Evolutionary conservation across 805 yeast genomes (phyloP), one percentile per base, ranked within the genome.

Genomic region (Ogataea glucozyma): DNA sequence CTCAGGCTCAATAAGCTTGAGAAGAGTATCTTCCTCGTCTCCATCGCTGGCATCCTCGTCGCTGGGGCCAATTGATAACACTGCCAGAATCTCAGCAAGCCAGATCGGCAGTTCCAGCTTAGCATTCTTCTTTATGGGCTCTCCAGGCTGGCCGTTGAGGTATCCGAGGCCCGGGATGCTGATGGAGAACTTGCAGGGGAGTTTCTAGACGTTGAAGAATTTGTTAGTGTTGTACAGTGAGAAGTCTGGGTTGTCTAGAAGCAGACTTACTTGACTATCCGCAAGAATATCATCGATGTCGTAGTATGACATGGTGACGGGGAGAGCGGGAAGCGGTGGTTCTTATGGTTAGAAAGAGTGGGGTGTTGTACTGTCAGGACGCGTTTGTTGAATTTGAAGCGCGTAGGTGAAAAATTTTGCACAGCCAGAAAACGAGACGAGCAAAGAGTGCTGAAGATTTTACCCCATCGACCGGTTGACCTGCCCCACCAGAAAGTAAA

Each of bases 161-260:
- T 83, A 88, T 2, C 97, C 97, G n/a, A 91, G 67, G 0, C 93
- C 91, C 0, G 95, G 95, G 6, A 88, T 83, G 0, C 83, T 75
- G 34, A 82, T 75, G 50, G 84, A 82, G 67, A 90, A 88, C 40
- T 76, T 78, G 56, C 91, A 81, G 0, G 97, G 96, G 6, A 90
- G 67, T 56, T 81, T 82, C 69, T 72, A 19, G 13, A 9, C 18
- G 14, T 26, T 44, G 46, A 45, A 33, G 41, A 40, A 22, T 17
- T 7, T 6, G 11, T 9, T 19, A 17, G 5, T 11, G 19, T 6
- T 31, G 6, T 10, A 8, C 13, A 8, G 6, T 8, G 20, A 8
- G 9, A 26, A 26, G 13, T 12, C 8, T 5, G 18, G 18, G 18
- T 18, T 27, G 16, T 18, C 22, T n/a, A 30, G n/a, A n/a, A n/a